Percentiles rank a stretch among this genome's conserved stretches.
Conservation (phyloP, 176 grass and related monocot genomes). For the Microstegium vimineum region DNA sequence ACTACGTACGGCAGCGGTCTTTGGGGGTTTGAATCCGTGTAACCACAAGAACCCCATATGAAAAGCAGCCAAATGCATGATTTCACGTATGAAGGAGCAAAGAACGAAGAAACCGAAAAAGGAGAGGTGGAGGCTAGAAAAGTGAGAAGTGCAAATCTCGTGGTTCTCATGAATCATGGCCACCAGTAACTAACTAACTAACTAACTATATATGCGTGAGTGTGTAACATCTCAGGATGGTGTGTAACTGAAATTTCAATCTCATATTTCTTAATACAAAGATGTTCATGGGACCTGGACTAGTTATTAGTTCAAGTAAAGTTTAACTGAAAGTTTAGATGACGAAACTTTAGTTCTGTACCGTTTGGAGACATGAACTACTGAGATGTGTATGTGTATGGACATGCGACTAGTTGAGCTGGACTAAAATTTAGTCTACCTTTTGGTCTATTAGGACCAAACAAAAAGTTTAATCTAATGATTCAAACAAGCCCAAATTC, state of each 20-base stretch:
- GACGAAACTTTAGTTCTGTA: background rate
- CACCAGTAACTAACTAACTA: background rate
- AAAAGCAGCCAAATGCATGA: background rate
- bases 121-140: background rate
- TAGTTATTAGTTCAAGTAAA: background rate
- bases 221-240: too few relatives aligned
- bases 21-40: conserved; percentile 9
- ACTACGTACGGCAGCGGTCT: background rate
- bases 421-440: too few relatives aligned
- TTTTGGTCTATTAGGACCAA: too few relatives aligned
- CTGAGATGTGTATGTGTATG: background rate
- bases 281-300: background rate
- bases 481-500: too few relatives aligned
- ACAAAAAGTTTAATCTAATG: too few relatives aligned
- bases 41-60: background rate
- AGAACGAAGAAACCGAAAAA: conserved; percentile 8
- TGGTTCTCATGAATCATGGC: conserved; percentile 3
- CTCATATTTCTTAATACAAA: background rate
- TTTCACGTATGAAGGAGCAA: background rate
- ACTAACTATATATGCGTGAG: background rate
- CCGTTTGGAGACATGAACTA: background rate
- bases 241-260: background rate
- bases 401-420: background rate
- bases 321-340: background rate
- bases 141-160: background rate